Base-by-base conservation (phyloP, 768 basidiomycete species). In the Leucogyrophana mollusca region DNA sequence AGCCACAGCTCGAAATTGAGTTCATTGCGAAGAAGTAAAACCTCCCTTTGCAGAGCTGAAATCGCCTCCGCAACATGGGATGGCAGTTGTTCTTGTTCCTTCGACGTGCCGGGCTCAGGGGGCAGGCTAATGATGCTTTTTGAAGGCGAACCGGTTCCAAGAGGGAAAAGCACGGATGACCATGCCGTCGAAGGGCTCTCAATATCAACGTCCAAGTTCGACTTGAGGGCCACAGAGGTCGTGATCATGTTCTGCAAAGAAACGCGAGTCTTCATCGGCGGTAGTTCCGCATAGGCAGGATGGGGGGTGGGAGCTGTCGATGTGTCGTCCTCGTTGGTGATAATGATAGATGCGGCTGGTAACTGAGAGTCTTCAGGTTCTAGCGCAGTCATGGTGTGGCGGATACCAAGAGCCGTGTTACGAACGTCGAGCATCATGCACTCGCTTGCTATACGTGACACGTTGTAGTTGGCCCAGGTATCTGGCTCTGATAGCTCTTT, bases 1-100 rank as follows among this genome's bases (percentile, higher is more conserved):
- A 87, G 69, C 87, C 90, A 94, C 20, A 85, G 71, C 67, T 93
- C 87, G 50, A 92, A 90, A 59, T 90, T 90, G 34, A 93, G 78
- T 53, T 93, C 90, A 58, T 83, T 90, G 40, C 85, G 74, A 22
- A 93, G 70, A 22, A 91, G 64, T 2, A 91, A 63, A 2, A 87
- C 73, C 57, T 93, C 88, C 35, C 85, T 74, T 62, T 94, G 91
- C 47, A 94, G 69, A 5, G 70, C 74, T 11, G 83, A 77, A 23
- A 93, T 80, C 8, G 82, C 83, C 44, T 82, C 77, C n/a, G 72
- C 71, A n/a, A 82, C 72, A 54, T 78, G 77, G 5, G 68, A 53
- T 8, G 80, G 73, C 14, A 77, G 51, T 9, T 62, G 60, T 11
- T 45, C 41, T 32, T 40, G 47, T 41, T 56, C 53, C 16, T 39